Evolutionary conservation across 257 asterid species (phyloP).

Genomic region (Solanum virginianum): DNA sequence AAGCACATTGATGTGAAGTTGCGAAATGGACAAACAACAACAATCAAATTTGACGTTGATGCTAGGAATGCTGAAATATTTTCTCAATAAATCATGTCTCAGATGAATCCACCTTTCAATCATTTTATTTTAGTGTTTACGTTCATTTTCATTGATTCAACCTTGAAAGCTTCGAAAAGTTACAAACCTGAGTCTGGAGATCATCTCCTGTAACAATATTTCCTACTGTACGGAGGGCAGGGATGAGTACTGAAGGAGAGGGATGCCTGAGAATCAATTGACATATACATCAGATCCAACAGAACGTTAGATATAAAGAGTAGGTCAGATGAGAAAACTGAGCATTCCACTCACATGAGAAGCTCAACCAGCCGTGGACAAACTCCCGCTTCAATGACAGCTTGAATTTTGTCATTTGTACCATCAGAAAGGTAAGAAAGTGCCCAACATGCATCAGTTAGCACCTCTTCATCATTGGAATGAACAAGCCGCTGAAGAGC

Average conservation of each 20-base stretch:
- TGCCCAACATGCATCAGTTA: conserved; percentile 98
- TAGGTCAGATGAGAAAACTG: background rate
- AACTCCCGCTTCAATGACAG: conserved; percentile 83
- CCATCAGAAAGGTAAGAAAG: conserved; percentile 95
- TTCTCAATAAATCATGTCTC: background rate
- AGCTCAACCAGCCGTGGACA: conserved; percentile 79
- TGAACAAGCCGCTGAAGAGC: conserved; percentile 65
- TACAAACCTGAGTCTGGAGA: conserved; percentile 67
- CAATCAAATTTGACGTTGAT: background rate
- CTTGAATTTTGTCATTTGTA: conserved; percentile 86
- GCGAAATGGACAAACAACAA: background rate
- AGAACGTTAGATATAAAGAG: background rate
- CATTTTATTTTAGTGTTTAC: background rate
- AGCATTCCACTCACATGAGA: conserved; percentile 54
- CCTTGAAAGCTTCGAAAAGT: background rate
- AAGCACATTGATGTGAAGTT: background rate
- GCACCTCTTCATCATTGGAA: conserved; percentile 86
- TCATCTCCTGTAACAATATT: conserved; percentile 95
- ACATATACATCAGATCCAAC: background rate
- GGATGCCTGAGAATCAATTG: conserved; percentile 52
- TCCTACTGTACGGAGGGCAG: conserved; percentile 92
- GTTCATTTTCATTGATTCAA: background rate
- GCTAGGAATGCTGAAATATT: background rate
- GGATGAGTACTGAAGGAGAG: conserved; percentile 85
- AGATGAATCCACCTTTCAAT: background rate